Evolutionary conservation across 2,329 filamentous ascomycete genomes (phyloP).

Genomic region (Fusarium liriodendri): DNA sequence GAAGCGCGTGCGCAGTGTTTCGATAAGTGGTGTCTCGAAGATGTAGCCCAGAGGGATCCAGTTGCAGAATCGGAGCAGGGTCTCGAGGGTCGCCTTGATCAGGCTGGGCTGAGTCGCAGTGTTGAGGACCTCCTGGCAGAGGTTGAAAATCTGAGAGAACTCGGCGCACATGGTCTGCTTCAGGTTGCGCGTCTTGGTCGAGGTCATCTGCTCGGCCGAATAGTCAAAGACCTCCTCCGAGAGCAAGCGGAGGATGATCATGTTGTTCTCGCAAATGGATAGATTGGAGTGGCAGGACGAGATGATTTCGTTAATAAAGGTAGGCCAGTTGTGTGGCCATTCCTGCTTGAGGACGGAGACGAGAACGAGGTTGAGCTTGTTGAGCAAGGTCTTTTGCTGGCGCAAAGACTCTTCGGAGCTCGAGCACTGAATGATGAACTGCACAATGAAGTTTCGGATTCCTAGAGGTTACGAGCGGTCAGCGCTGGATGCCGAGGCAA

Average conservation of each 20-base stretch:
- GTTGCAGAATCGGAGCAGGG: slow-evolving; percentile 94
- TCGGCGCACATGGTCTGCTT: slow-evolving; percentile 99
- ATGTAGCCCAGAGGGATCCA: slow-evolving; percentile 99
- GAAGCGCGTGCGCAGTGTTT: slow-evolving; percentile 92
- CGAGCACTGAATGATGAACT: slow-evolving; percentile 96
- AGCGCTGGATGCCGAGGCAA: slow-evolving; percentile 11
- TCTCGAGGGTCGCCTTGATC: slow-evolving; percentile 97
- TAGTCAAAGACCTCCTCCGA: slow-evolving; percentile 99
- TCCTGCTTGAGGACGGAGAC: slow-evolving; percentile 99
- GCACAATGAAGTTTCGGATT: slow-evolving; percentile 98
- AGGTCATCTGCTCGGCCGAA: slow-evolving; percentile 99
- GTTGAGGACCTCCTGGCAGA: slow-evolving; percentile 94
- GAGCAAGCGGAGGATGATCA: slow-evolving; percentile 94
- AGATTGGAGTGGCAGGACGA: slow-evolving; percentile 94
- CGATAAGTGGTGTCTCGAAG: slow-evolving; percentile 96
- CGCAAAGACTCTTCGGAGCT: slow-evolving; percentile 88
- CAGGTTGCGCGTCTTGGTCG: slow-evolving; percentile 92
- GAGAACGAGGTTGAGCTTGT: slow-evolving; percentile 98
- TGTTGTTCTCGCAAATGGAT: slow-evolving; percentile 99
- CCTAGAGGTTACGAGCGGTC: slow-evolving; percentile 62
- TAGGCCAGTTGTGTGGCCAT: slow-evolving; percentile 99
- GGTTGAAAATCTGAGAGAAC: slow-evolving; percentile 97
- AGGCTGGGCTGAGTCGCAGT: slow-evolving; percentile 89
- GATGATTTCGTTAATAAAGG: slow-evolving; percentile 99
- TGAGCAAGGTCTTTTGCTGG: slow-evolving; percentile 87